Evolutionary conservation across 176 grass and related monocot species (phyloP).

Genomic region (Bolboschoenus planiculmis): DNA sequence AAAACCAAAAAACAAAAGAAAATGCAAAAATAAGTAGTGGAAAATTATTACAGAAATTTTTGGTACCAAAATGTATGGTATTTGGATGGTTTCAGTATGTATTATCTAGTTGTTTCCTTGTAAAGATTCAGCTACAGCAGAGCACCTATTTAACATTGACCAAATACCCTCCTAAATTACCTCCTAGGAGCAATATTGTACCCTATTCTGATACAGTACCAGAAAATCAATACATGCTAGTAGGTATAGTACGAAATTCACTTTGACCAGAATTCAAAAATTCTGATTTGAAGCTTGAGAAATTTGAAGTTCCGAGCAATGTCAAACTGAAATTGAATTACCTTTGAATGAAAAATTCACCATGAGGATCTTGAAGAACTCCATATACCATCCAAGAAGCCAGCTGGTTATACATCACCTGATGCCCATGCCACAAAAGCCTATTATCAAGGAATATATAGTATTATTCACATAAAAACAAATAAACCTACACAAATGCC

Average conservation of each 20-base stretch:
- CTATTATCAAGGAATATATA: conserved; percentile 40
- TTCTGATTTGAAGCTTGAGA: not conserved
- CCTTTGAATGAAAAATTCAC: conserved; percentile 96
- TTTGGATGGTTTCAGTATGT: not conserved
- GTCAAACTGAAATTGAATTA: conserved; percentile 20
- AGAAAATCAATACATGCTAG: not conserved
- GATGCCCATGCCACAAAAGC: conserved; percentile 97
- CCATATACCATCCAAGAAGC: conserved; percentile 95
- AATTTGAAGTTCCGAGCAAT: not conserved
- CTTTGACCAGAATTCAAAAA: too few relatives aligned
- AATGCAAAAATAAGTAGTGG: not conserved
- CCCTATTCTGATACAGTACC: not conserved
- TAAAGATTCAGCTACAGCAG: not conserved
- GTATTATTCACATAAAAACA: conserved; percentile 1
- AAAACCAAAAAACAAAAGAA: not conserved
- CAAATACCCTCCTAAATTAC: not conserved
- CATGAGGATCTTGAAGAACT: conserved; percentile 95
- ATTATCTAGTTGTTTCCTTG: not conserved
- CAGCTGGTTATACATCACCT: conserved; percentile 98
- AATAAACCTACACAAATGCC: not conserved
- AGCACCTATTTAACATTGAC: not conserved
- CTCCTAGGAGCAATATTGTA: not conserved
- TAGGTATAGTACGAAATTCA: not conserved
- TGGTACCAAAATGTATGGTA: not conserved
- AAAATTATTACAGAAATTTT: not conserved